Evolutionary conservation across 139 green algal genomes (phyloP).

Genomic region (Haematococcus sp.): DNA sequence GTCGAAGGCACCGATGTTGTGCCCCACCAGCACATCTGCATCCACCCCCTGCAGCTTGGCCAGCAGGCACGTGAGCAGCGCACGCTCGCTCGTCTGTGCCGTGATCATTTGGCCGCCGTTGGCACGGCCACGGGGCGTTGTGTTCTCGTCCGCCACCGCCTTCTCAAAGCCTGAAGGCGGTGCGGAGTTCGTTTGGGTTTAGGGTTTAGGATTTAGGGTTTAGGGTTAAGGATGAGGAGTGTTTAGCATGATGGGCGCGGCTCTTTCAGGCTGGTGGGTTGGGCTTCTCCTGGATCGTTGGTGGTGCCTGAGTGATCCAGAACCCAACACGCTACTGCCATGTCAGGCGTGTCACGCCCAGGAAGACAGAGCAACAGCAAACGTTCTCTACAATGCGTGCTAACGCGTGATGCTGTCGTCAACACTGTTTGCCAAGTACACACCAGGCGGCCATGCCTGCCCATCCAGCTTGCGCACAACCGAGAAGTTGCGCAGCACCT

Average conservation of each 20-base stretch:
- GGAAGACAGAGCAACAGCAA: too few relatives aligned
- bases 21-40: slow-evolving; percentile 91
- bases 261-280: too few relatives aligned
- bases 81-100: slow-evolving; percentile 72
- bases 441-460: slow-evolving; percentile 66
- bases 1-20: slow-evolving; percentile 94
- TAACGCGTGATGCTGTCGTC: too few relatives aligned
- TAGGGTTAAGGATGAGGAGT: slow-evolving; percentile 4
- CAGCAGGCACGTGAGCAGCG: slow-evolving; percentile 87
- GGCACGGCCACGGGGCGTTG: slow-evolving; percentile 47
- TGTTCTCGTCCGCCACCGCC: slow-evolving; percentile 62
- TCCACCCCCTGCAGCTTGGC: slow-evolving; percentile 67
- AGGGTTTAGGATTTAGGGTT: too few relatives aligned
- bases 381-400: too few relatives aligned
- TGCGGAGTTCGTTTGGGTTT: too few relatives aligned
- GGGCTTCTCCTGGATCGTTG: too few relatives aligned
- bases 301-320: too few relatives aligned
- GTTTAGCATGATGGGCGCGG: neutral
- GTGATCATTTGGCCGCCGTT: slow-evolving; percentile 73
- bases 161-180: slow-evolving; percentile 82
- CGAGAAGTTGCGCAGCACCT: slow-evolving; percentile 79
- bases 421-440: too few relatives aligned
- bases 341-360: too few relatives aligned
- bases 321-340: too few relatives aligned
- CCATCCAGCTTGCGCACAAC: slow-evolving; percentile 82